These are phyloP conservation scores for Scytalidium lignicola DNA, from an alignment of 2,329 filamentous ascomycete species.

Conservation along the genomic window DNA sequence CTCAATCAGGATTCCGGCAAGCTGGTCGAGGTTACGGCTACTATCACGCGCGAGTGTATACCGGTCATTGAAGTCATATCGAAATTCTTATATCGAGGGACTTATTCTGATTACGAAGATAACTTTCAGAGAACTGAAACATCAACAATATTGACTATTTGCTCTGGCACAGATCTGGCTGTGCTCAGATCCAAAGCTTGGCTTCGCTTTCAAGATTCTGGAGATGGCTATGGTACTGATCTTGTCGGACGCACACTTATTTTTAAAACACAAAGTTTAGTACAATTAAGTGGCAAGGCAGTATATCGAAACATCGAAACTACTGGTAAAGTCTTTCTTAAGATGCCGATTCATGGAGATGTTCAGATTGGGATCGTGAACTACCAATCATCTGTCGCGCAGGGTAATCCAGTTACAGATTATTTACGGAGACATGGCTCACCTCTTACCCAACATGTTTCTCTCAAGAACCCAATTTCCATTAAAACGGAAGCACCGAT, in stretches of 20 bases:
- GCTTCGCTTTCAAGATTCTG: constrained; percentile 80
- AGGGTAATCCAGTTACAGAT: no score
- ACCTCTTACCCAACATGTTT: no score
- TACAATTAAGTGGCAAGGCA: no score
- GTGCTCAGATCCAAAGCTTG: constrained; percentile 79
- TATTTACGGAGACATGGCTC: no score
- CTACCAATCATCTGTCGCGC: no score
- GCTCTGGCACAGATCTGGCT: no score
- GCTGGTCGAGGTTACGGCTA: constrained; percentile 98
- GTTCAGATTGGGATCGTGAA: no score
- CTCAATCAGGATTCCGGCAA: constrained; percentile 96
- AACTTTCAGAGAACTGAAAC: constrained; percentile 93
- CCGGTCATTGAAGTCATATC: constrained; percentile 95
- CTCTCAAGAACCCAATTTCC: no score
- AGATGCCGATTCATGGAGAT: no score
- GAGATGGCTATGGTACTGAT: constrained; percentile 75
- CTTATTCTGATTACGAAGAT: constrained; percentile 87
- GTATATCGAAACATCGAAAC: no score
- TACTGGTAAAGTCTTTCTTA: no score
- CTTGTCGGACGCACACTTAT: constrained; percentile 84
- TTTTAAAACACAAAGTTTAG: constrained; percentile 85
- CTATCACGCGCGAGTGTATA: constrained; percentile 73
- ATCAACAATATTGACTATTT: constrained; percentile 41
- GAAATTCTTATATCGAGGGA: constrained; percentile 90
- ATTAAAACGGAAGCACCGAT: not conserved